A percentile compares a stretch with the other conserved stretches of the same genome.
Conservation (phyloP, 345 rosid genomes). For the Pistacia atlantica region DNA sequence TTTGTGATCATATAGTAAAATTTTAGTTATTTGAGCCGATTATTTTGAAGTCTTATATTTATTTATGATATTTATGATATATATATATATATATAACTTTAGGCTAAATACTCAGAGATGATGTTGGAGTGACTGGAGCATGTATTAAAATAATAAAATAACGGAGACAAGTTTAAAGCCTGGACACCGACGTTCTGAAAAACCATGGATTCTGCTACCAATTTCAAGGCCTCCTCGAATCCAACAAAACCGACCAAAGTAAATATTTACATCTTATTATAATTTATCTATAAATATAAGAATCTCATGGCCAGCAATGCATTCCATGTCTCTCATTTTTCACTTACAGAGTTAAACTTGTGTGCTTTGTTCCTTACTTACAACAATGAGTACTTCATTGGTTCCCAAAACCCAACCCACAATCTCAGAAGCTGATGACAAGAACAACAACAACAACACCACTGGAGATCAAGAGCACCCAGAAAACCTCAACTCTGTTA, state of each 20-base stretch:
- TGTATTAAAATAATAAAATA: too few species aligned
- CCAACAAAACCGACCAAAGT: conserved; percentile 13
- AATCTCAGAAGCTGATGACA: conserved; percentile 10
- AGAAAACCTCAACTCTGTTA: conserved; percentile 17
- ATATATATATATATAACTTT: too few species aligned
- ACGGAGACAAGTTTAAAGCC: not conserved
- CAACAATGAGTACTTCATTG: conserved; percentile 19
- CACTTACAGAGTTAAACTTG: too few species aligned
- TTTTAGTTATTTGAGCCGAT: too few species aligned
- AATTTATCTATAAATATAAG: not conserved
- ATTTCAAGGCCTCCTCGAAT: conserved; percentile 10
- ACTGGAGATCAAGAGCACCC: conserved; percentile 24
- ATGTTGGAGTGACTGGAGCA: too few species aligned
- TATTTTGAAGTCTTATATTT: too few species aligned
- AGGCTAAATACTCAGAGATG: too few species aligned
- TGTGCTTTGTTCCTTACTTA: not conserved
- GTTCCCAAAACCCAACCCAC: conserved; percentile 11
- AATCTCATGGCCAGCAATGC: not conserved
- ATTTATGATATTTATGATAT: too few species aligned
- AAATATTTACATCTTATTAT: not conserved
- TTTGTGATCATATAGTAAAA: too few species aligned
- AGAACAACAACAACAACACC: not conserved
- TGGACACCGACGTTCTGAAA: not conserved
- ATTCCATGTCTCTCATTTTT: too few species aligned
- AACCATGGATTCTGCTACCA: conserved; percentile 1